A percentile compares a stretch with the other conserved stretches of the same genome.
These are phyloP conservation scores for Pythium coloratum DNA, from an alignment of 352 stramenopile genomes.

Conservation along the genomic window DNA sequence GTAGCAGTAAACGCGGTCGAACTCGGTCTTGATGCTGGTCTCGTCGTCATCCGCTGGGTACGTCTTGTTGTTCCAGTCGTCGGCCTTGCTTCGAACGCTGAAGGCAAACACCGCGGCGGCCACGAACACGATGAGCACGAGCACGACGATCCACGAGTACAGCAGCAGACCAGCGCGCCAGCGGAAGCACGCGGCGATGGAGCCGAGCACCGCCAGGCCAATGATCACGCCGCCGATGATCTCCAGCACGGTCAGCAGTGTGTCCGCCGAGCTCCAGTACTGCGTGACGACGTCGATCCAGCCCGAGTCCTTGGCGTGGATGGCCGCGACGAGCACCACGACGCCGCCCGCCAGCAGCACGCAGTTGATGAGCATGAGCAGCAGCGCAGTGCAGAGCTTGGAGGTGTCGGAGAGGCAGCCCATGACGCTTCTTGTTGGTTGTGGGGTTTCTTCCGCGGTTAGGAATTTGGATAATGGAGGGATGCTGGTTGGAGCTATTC, in stretches of 20 bases:
- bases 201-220: slow-evolving; percentile 55
- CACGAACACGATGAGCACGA: slow-evolving; percentile 57
- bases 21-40: slow-evolving; percentile 49
- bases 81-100: slow-evolving; percentile 36
- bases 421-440: slow-evolving; percentile 9
- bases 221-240: slow-evolving; percentile 56
- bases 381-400: slow-evolving; percentile 31
- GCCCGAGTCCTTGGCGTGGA: slow-evolving; percentile 43
- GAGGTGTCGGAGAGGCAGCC: slow-evolving; percentile 20
- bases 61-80: slow-evolving; percentile 44
- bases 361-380: slow-evolving; percentile 63
- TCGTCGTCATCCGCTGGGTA: slow-evolving; percentile 59
- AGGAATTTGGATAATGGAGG: neutral
- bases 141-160: slow-evolving; percentile 51
- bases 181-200: slow-evolving; percentile 55
- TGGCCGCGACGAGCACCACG: slow-evolving; percentile 51
- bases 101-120: slow-evolving; percentile 50
- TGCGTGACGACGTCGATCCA: slow-evolving; percentile 66
- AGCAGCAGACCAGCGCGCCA: slow-evolving; percentile 57
- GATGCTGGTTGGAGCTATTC: neutral
- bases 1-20: slow-evolving; percentile 75
- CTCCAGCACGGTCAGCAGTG: slow-evolving; percentile 49
- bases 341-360: slow-evolving; percentile 55
- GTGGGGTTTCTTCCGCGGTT: neutral
- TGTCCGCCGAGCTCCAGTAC: slow-evolving; percentile 50